Evolutionary conservation across 257 asterid species (phyloP).

Genomic region (Leptodermis oblonga): DNA sequence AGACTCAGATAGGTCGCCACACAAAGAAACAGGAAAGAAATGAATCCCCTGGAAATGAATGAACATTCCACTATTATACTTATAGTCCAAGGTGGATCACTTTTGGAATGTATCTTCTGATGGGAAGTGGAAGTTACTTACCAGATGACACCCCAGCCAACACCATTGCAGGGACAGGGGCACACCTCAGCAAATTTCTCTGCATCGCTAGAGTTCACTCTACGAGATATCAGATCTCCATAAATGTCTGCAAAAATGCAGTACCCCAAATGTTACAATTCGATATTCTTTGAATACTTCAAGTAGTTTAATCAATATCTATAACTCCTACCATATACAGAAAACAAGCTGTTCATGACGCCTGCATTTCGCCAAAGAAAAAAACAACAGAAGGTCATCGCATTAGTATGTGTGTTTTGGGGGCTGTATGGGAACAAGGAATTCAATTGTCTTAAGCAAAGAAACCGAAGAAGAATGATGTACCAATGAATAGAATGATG

Average conservation of each 20-base stretch:
- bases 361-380: slow-evolving; percentile 26
- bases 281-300: background rate
- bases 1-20: slow-evolving; percentile 39
- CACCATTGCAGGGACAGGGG: slow-evolving; percentile 46
- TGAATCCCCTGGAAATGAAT: slow-evolving; percentile 38
- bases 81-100: background rate
- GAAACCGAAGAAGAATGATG: slow-evolving; percentile 6
- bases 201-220: slow-evolving; percentile 37
- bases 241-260: slow-evolving; percentile 31
- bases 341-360: slow-evolving; percentile 44
- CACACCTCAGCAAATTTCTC: slow-evolving; percentile 44
- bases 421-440: background rate
- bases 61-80: background rate
- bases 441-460: background rate
- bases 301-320: background rate
- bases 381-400: background rate
- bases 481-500: slow-evolving; percentile 40
- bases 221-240: slow-evolving; percentile 36
- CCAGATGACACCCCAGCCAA: slow-evolving; percentile 47
- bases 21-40: slow-evolving; percentile 41
- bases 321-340: slow-evolving; percentile 31
- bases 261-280: background rate
- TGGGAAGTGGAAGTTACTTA: background rate
- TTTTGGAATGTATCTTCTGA: slow-evolving; percentile 1
- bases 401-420: background rate